Base-by-base conservation (phyloP, 768 basidiomycete species). In the Hypholoma fasciculare region DNA sequence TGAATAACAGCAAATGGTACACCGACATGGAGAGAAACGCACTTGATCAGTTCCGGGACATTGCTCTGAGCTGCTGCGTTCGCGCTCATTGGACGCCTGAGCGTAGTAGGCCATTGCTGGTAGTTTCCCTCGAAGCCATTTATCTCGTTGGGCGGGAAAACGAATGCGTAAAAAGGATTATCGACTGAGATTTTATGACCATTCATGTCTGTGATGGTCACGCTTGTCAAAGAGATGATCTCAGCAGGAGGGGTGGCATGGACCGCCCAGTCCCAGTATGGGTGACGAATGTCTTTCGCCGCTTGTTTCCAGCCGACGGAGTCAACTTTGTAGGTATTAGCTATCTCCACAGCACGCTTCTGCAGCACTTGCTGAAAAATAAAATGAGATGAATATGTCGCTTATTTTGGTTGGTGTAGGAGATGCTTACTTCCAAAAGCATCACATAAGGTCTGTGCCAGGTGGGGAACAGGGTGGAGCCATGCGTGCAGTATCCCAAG, bases 241-340 rank as follows among this genome's bases (percentile, higher is more conserved):
- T 77, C 73, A 1, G 66, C 52, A 7, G 80, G 79, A 26, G 76
- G 77, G 12, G 75, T 67, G 1, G 69, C 39, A 14, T 75, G 72
- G 2, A 37, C 49, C 5, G 81, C 80, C 82, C 82, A 83, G 64
- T 83, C 82, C 82, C 81, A 83, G 69, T 76, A 83, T 0, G 79
- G 79, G 44, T 71, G 66, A 20, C 79, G 74, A 11, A 80, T 66
- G 16, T 68, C 54, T 23, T 52, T 36, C 4, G 80, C 79, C 1
- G 74, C 77, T 19, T 64, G 30, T 36, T 59, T 46, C 73, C 74
- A 79, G 57, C 60, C 51, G 47, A 36, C 59, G 56, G 60, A 38
- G 38, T 72, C 55, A 38, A 69, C 69, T 0, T 63, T 67, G 65
- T 79, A 80, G 36, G 7, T 19, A n/a, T 16, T 19, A 20, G 49